phyloP scores from a whole-genome alignment of 495 filamentous ascomycete genomes.

The Aspergillus bridgeri region DNA sequence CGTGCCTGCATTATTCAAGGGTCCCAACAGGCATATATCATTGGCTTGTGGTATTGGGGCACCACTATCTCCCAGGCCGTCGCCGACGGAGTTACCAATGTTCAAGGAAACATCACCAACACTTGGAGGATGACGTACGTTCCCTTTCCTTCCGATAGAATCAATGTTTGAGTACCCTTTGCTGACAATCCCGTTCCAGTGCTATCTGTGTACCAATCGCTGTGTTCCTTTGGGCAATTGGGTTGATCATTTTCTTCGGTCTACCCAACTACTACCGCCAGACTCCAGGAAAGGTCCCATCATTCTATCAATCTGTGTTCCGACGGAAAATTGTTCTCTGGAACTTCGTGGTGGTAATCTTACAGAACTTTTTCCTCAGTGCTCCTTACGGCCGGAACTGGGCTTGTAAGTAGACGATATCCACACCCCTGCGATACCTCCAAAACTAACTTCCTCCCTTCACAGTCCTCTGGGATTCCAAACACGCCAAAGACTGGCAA shows the following conservation, averaged over 20 bases:
- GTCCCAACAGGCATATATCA: constrained; percentile 49
- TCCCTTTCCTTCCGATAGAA: neutral
- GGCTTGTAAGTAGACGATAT: constrained; percentile 33
- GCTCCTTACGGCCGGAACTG: constrained; percentile 50
- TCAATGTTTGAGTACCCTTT: neutral
- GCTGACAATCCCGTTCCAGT: constrained; percentile 20
- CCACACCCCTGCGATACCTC: neutral
- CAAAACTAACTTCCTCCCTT: constrained; percentile 6
- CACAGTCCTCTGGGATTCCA: constrained; percentile 46
- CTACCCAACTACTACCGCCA: constrained; percentile 54
- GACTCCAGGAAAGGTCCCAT: constrained; percentile 62
- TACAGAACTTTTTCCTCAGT: constrained; percentile 50
- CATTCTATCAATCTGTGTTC: constrained; percentile 47
- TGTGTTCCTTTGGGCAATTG: constrained; percentile 40
- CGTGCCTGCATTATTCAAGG: constrained; percentile 51
- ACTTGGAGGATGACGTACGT: constrained; percentile 49
- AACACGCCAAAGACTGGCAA: constrained; percentile 44
- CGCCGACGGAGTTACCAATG: constrained; percentile 30
- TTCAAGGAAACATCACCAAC: constrained; percentile 35
- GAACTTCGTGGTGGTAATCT: constrained; percentile 46
- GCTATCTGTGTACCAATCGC: constrained; percentile 44
- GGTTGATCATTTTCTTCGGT: constrained; percentile 41
- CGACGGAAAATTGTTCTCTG: constrained; percentile 49
- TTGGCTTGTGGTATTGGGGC: constrained; percentile 53
- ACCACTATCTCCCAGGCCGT: constrained; percentile 38